Conservation (phyloP, 2,329 filamentous ascomycete genomes). For the Geosmithia morbida region DNA sequence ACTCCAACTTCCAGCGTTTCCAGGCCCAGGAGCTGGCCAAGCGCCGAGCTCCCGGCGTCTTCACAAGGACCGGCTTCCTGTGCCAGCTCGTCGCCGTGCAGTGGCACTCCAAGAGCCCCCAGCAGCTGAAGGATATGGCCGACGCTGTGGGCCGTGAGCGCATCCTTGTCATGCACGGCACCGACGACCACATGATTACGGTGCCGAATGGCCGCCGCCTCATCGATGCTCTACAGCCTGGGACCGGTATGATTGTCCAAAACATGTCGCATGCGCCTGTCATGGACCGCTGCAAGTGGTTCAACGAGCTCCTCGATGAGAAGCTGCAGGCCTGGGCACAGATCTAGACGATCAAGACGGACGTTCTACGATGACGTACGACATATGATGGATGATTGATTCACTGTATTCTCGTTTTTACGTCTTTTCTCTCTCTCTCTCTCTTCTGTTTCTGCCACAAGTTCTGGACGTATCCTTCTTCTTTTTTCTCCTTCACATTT, state of each 20-base stretch:
- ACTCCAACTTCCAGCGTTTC: constrained; percentile 68
- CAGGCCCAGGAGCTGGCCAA: constrained; percentile 68
- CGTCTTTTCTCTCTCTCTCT: neutral
- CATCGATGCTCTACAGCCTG: constrained; percentile 49
- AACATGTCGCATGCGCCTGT: constrained; percentile 63
- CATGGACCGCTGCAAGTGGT: constrained; percentile 56
- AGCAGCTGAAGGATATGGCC: constrained; percentile 49
- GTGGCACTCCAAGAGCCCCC: constrained; percentile 61
- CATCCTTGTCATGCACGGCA: constrained; percentile 68
- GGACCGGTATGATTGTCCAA: constrained; percentile 46
- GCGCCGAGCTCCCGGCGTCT: constrained; percentile 42
- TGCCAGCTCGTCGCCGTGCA: constrained; percentile 66
- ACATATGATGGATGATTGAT: neutral
- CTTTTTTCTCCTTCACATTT: neutral
- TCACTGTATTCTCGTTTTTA: neutral
- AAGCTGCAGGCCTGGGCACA: constrained; percentile 29
- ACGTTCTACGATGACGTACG: no score
- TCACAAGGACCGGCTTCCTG: constrained; percentile 54
- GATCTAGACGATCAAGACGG: no score
- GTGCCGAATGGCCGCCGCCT: constrained; percentile 55
- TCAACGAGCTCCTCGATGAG: constrained; percentile 48
- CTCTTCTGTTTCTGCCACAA: neutral
- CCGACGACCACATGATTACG: constrained; percentile 63
- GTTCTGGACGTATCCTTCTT: neutral
- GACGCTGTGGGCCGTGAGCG: constrained; percentile 56